phyloP scores from a whole-genome alignment of 169 alveolate species.

The Amoebophrya sp. region DNA sequence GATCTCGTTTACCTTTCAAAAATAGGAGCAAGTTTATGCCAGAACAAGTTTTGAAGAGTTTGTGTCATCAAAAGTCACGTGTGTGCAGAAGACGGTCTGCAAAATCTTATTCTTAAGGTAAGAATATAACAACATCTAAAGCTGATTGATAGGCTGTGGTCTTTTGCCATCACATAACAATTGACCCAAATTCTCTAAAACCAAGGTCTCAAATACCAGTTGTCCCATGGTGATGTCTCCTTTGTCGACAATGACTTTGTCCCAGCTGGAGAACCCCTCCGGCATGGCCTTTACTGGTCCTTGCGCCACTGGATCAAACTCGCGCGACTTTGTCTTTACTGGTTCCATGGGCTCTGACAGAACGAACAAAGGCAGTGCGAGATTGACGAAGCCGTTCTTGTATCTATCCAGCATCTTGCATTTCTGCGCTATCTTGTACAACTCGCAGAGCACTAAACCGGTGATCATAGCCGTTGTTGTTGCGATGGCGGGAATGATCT shows the following conservation, averaged over 20 bases:
- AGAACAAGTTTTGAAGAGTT: no score
- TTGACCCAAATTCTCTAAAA: no score
- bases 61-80: no score
- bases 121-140: no score
- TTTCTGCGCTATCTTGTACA: constrained; percentile 62
- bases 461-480: constrained; percentile 99
- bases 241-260: constrained; percentile 84
- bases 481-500: constrained; percentile 98
- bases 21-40: no score
- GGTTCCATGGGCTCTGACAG: constrained; percentile 75
- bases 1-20: no score
- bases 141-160: no score
- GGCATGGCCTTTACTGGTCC: constrained; percentile 94
- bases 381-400: constrained; percentile 89
- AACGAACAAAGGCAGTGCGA: constrained; percentile 84
- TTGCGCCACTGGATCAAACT: constrained; percentile 82
- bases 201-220: no score
- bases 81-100: no score
- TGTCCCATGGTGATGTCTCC: constrained; percentile 67
- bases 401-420: constrained; percentile 54
- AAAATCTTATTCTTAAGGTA: no score
- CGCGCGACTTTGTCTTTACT: constrained; percentile 66
- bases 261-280: constrained; percentile 93
- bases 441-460: constrained; percentile 90
- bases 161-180: no score